Base-by-base conservation (phyloP, 805 yeast species). In the Yarrowia sp. region DNA sequence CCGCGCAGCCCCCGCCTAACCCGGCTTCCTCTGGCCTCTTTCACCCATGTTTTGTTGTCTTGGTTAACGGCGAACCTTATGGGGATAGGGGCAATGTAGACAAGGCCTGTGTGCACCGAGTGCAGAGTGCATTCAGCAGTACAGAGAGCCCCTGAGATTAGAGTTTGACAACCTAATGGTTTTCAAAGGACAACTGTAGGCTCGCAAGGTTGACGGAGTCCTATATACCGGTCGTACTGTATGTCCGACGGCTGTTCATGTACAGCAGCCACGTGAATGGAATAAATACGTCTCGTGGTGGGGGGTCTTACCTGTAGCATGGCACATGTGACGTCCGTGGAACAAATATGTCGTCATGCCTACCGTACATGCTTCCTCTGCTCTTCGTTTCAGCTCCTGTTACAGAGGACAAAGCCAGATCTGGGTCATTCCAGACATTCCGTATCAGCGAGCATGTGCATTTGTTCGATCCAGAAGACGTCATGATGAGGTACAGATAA, bases 11-110 rank as follows among this genome's bases (percentile, higher is more conserved):
- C 41, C 41, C 41, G 41, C 41, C 41, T 17, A 32, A 32, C 4
- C 3, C 53, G 44, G 22, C 39, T 17, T 15, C 13, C 41, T 48
- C 33, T 35, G 55, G 41, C 8, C 41, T 18, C 41, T 18, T 35
- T 15, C 41, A 35, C n/a, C 51, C 39, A 33, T 17, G 31, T 35
- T 33, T 48, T 18, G 15, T 35, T 48, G 53, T 48, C 53, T 48
- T 48, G 53, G 53, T 48, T 48, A 48, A 48, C 53, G 53, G 53
- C 15, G 28, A 48, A 48, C 55, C 55, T 48, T n/a, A 33, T 33
- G 3, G n/a, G 17, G 13, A 35, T 35, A 35, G 55, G 55, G 55
- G 55, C 32, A 18, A 17, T 4, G 13, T 9, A 17, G 14, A 32
- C 22, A 32, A 33, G 28, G 32, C 17, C 41, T 10, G 36, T 9